These are phyloP conservation scores for Mycena filopes DNA, from an alignment of 768 basidiomycete genomes.

Conservation along the genomic window DNA sequence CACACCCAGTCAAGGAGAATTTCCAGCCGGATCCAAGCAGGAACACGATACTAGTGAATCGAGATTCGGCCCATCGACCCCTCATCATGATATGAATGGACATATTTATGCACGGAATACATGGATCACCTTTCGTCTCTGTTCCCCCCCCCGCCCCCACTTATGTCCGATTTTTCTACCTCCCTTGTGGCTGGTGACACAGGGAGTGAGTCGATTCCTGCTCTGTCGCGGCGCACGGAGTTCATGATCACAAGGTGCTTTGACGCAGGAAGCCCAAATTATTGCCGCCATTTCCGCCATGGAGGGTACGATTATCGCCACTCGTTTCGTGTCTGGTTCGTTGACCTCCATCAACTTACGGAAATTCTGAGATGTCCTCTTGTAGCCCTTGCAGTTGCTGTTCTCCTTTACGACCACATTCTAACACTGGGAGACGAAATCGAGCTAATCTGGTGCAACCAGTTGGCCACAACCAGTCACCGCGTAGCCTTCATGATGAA, in stretches of 20 bases:
- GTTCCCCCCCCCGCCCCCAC: neutral
- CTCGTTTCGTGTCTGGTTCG: neutral
- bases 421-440: conserved; percentile 6
- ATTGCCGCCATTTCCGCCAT: neutral
- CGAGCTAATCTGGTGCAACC: neutral
- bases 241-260: too few species aligned
- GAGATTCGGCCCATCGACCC: too few species aligned
- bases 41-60: too few species aligned
- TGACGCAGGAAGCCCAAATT: too few species aligned
- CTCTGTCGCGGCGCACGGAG: too few species aligned
- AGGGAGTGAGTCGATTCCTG: neutral
- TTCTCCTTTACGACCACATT: conserved; percentile 5
- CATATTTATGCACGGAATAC: too few species aligned
- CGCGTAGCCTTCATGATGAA: conserved; percentile 2
- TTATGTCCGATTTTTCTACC: neutral
- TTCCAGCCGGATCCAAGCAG: too few species aligned
- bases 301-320: neutral
- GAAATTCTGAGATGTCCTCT: too few species aligned
- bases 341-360: conserved; percentile 4
- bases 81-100: too few species aligned
- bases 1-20: too few species aligned
- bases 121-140: too few species aligned
- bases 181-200: neutral
- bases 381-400: conserved; percentile 1
- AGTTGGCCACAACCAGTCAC: neutral